Conservation (phyloP, 768 basidiomycete species). For the Agaricus blazei region DNA sequence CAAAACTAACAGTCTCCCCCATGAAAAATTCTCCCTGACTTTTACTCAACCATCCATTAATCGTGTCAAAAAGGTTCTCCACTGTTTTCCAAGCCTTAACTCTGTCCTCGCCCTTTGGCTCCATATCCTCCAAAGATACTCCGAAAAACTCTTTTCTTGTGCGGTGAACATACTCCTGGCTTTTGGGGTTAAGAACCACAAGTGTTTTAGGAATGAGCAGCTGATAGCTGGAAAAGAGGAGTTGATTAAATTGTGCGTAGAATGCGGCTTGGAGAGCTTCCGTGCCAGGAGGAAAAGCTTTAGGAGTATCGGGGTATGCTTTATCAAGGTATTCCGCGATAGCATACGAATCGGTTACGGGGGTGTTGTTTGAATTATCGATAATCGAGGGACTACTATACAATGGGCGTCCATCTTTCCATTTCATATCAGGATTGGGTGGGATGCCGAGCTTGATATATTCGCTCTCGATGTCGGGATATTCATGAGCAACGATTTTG, state of each 20-base stretch:
- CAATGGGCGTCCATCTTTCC: conserved; percentile 14
- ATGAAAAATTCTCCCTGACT: no score
- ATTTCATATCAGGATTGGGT: conserved; percentile 12
- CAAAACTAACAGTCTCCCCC: background rate
- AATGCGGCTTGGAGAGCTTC: conserved; percentile 28
- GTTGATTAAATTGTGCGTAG: conserved; percentile 13
- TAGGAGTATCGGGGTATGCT: conserved; percentile 30
- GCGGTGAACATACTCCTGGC: conserved; percentile 9
- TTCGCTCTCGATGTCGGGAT: conserved; percentile 30
- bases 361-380: conserved; percentile 29
- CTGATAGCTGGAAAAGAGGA: background rate
- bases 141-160: background rate
- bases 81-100: conserved; percentile 2
- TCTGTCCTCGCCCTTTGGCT: conserved; percentile 1
- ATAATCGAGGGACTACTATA: conserved; percentile 41
- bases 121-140: background rate
- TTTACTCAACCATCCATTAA: conserved; percentile 8
- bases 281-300: conserved; percentile 27
- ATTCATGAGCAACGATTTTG: conserved; percentile 38
- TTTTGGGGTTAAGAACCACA: background rate
- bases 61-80: background rate
- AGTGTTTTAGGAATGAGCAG: conserved; percentile 5
- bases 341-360: conserved; percentile 29
- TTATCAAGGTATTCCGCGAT: conserved; percentile 43
- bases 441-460: conserved; percentile 24